Percentiles rank a stretch among this genome's conserved stretches.
These are phyloP conservation scores for Collariella sp. DNA, from an alignment of 495 filamentous ascomycete species.

Conservation along the genomic window DNA sequence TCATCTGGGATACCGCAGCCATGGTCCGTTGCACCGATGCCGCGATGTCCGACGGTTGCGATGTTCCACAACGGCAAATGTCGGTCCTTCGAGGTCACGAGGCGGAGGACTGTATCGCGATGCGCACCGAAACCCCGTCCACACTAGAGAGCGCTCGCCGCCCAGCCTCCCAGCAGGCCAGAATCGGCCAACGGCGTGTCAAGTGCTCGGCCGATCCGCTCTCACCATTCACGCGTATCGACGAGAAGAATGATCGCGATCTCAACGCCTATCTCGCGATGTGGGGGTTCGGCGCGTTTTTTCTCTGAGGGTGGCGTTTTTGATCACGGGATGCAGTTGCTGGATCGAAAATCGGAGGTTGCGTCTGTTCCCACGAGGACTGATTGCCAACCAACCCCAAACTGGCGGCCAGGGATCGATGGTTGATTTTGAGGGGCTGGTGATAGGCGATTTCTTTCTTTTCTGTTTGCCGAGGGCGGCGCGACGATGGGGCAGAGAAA, in stretches of 20 bases:
- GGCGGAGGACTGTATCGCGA: not conserved
- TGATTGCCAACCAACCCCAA: too few relatives aligned
- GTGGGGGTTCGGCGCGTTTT: too few relatives aligned
- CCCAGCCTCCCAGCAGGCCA: constrained; percentile 16
- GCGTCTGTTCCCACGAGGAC: too few relatives aligned
- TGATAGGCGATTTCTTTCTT: too few relatives aligned
- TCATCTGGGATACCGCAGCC: constrained; percentile 45
- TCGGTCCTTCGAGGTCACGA: not conserved
- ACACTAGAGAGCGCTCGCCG: not conserved
- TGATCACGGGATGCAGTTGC: too few relatives aligned
- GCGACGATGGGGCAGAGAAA: too few relatives aligned
- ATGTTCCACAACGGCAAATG: not conserved
- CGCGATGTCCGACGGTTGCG: constrained; percentile 4
- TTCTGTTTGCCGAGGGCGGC: too few relatives aligned
- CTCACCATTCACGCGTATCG: not conserved
- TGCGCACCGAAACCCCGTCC: not conserved
- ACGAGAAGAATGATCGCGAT: not conserved
- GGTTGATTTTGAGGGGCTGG: too few relatives aligned
- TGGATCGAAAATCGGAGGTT: too few relatives aligned
- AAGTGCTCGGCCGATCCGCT: not conserved
- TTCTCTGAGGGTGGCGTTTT: too few relatives aligned
- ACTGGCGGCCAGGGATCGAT: too few relatives aligned
- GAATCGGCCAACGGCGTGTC: constrained; percentile 9
- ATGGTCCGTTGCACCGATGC: constrained; percentile 26
- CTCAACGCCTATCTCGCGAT: too few relatives aligned